Evolutionary conservation across 2,329 filamentous ascomycete genomes (phyloP).

Genomic region (Nemania sp.): DNA sequence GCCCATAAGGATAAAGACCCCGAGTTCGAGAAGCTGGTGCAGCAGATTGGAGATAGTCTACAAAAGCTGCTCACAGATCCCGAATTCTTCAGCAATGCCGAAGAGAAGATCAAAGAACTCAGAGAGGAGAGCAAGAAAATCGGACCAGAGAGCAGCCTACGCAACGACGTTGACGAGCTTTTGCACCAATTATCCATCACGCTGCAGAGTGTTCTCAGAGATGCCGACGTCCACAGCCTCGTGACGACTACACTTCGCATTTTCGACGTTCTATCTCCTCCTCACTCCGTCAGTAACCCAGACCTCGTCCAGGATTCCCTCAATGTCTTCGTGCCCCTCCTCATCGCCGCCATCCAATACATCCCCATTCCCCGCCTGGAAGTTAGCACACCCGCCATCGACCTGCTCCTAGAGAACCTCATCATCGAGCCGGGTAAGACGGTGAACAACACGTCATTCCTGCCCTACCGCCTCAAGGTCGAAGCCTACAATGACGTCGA

Average conservation of each 20-base stretch:
- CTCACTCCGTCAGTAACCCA: conserved; percentile 65
- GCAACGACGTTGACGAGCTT: conserved; percentile 73
- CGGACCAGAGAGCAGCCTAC: conserved; percentile 68
- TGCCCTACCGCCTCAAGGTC: conserved; percentile 81
- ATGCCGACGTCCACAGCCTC: conserved; percentile 73
- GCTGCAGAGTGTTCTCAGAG: conserved; percentile 68
- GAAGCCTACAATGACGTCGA: conserved; percentile 87
- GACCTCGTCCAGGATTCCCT: conserved; percentile 76
- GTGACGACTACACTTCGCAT: conserved; percentile 69
- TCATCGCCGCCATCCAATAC: conserved; percentile 80
- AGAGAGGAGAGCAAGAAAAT: conserved; percentile 64
- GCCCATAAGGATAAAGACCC: conserved; percentile 77
- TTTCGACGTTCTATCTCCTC: conserved; percentile 69
- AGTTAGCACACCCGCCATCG: conserved; percentile 78
- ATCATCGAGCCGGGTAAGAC: conserved; percentile 87
- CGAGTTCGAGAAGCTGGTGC: conserved; percentile 78
- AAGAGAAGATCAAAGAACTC: conserved; percentile 57
- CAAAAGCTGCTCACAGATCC: conserved; percentile 86
- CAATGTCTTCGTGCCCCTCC: conserved; percentile 78
- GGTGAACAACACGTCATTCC: conserved; percentile 83
- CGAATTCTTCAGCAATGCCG: conserved; percentile 78
- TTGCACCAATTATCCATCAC: conserved; percentile 71
- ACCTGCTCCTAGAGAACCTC: conserved; percentile 86
- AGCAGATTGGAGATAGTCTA: conserved; percentile 72
- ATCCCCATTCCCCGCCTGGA: conserved; percentile 91